phyloP scores from a whole-genome alignment of 352 stramenopile species.

The Pythium phragmitis region DNA sequence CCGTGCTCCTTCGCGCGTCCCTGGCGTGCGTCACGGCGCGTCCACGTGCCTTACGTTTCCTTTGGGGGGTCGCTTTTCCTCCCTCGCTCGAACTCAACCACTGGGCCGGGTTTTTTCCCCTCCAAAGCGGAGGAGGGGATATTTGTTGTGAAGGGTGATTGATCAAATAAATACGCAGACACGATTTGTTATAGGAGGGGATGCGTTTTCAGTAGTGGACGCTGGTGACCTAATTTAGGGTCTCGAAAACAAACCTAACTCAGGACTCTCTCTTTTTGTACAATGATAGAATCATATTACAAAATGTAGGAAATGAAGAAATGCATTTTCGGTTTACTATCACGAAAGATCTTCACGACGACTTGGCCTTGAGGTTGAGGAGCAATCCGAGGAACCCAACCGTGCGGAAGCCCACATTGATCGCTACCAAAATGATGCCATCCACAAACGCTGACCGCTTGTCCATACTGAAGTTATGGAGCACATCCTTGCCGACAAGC shows the following conservation, averaged over 20 bases:
- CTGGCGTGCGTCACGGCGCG: neutral
- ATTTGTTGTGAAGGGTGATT: slow-evolving; percentile 9
- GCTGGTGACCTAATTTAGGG: neutral
- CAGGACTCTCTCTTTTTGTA: too few species aligned
- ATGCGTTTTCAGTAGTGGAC: too few species aligned
- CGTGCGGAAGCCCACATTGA: slow-evolving; percentile 37
- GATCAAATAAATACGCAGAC: slow-evolving; percentile 3
- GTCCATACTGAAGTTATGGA: slow-evolving; percentile 40
- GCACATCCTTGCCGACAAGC: slow-evolving; percentile 19
- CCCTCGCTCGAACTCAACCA: neutral
- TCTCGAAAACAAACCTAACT: too few species aligned
- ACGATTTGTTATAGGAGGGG: neutral
- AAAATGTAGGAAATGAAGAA: neutral
- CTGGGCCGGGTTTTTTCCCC: neutral
- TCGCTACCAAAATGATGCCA: slow-evolving; percentile 32
- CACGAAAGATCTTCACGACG: neutral
- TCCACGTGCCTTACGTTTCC: slow-evolving; percentile 5
- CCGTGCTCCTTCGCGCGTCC: neutral
- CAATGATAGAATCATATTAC: neutral
- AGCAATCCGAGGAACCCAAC: slow-evolving; percentile 37
- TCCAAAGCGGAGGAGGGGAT: slow-evolving; percentile 7
- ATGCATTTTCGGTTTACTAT: neutral
- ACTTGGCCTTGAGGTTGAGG: slow-evolving; percentile 22
- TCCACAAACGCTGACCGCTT: slow-evolving; percentile 26
- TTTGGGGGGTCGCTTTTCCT: neutral